Evolutionary conservation across 2,329 filamentous ascomycete genomes (phyloP).

Genomic region (Pleurostoma richardsiae): DNA sequence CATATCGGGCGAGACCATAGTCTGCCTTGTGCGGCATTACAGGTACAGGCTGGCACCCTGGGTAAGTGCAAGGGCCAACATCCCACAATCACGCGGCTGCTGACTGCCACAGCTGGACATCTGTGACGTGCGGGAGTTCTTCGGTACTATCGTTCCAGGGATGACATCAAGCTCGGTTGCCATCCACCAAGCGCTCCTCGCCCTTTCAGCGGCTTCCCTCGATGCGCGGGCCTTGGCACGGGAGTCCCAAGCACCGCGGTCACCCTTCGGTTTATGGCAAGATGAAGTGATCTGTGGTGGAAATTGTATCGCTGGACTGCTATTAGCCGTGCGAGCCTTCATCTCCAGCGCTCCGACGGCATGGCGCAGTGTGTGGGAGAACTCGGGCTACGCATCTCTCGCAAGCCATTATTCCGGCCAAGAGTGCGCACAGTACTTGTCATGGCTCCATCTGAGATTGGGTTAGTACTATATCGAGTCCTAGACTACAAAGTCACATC

Average conservation of each 20-base stretch:
- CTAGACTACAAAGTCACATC: no score
- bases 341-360: neutral
- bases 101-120: conserved; percentile 29
- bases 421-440: no score
- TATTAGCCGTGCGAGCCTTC: neutral
- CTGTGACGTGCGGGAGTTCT: conserved; percentile 31
- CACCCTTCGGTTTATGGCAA: no score
- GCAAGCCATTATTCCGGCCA: no score
- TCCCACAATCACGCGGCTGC: no score
- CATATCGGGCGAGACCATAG: conserved; percentile 7
- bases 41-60: conserved; percentile 38
- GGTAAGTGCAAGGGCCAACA: conserved; percentile 20
- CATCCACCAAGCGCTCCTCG: conserved; percentile 19
- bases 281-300: neutral
- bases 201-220: conserved; percentile 6
- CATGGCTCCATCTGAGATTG: no score
- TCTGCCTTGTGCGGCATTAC: conserved; percentile 33
- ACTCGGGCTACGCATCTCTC: neutral
- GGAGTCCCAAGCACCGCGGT: no score
- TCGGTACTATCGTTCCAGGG: conserved; percentile 29
- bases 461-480: no score
- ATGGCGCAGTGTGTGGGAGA: neutral
- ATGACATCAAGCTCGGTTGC: conserved; percentile 17
- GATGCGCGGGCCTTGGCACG: neutral
- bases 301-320: neutral